phyloP scores from a whole-genome alignment of 2,329 filamentous ascomycete genomes.

The Elsinoe batatas region DNA sequence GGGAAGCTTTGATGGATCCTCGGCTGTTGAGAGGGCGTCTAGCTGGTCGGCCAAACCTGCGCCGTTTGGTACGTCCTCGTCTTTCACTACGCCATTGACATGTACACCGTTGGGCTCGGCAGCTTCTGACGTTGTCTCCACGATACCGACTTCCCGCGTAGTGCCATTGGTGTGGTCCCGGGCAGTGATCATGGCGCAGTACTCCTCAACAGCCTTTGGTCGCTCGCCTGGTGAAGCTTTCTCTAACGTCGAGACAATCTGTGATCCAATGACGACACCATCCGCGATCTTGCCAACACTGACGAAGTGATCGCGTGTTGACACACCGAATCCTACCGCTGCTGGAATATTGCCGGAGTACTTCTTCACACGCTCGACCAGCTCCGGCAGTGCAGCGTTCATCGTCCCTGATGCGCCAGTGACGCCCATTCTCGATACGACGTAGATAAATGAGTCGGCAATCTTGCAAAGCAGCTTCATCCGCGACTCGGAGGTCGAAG shows the following conservation, averaged over 20 bases:
- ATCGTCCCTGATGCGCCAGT: conserved; percentile 80
- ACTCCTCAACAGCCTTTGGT: conserved; percentile 69
- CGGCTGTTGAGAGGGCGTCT: conserved; percentile 62
- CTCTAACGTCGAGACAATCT: conserved; percentile 76
- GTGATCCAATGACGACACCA: conserved; percentile 91
- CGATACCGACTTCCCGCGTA: conserved; percentile 58
- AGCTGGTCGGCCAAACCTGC: conserved; percentile 73
- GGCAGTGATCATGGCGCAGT: conserved; percentile 62
- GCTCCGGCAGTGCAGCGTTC: conserved; percentile 68
- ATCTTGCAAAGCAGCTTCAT: conserved; percentile 96
- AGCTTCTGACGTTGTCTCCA: conserved; percentile 56
- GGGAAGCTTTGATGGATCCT: conserved; percentile 51
- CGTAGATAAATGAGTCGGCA: conserved; percentile 97
- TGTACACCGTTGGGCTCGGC: conserved; percentile 54
- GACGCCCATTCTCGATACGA: conserved; percentile 93
- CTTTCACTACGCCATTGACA: conserved; percentile 58
- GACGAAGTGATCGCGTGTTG: conserved; percentile 86
- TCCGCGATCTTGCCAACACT: conserved; percentile 77
- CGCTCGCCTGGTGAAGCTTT: conserved; percentile 57
- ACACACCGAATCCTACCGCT: conserved; percentile 91
- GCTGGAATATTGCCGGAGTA: conserved; percentile 86
- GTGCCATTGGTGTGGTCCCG: conserved; percentile 36
- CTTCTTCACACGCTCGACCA: conserved; percentile 77
- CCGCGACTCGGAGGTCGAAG: conserved; percentile 79
- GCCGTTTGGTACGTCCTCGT: conserved; percentile 45